phyloP scores from a whole-genome alignment of 208 protist species.

The Crithidia mellificae region DNA sequence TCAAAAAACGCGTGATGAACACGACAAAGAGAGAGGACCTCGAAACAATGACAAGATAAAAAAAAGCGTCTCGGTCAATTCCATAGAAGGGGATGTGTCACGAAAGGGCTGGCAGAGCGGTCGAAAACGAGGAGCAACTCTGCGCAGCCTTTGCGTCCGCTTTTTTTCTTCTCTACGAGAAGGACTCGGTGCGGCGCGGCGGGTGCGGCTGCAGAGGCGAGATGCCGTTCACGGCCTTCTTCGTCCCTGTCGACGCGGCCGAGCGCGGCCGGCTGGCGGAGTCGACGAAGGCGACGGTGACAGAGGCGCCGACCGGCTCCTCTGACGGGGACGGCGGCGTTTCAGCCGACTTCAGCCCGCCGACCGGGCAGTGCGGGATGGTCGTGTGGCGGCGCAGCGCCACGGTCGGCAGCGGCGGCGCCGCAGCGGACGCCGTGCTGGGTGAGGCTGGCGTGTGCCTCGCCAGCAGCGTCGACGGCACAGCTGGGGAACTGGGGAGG shows the following conservation, averaged over 20 bases:
- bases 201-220: slow-evolving; percentile 1
- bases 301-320: background rate
- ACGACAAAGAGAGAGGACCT: no score
- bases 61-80: no score
- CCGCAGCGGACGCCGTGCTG: background rate
- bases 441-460: background rate
- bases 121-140: no score
- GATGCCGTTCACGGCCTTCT: background rate
- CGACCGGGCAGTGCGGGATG: background rate
- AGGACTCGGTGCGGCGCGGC: slow-evolving; percentile 1
- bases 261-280: slow-evolving; percentile 5
- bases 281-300: background rate
- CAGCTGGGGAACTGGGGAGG: background rate
- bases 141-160: no score
- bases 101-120: no score
- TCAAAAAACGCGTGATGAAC: no score
- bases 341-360: background rate
- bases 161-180: no score
- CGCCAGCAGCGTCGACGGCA: background rate
- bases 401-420: background rate
- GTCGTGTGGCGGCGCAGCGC: background rate
- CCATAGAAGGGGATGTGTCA: no score
- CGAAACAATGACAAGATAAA: no score
- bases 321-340: background rate
- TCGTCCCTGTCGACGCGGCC: background rate